Base-by-base conservation (phyloP, 495 filamentous ascomycete genomes). In the Hyaloscypha finlandica region DNA sequence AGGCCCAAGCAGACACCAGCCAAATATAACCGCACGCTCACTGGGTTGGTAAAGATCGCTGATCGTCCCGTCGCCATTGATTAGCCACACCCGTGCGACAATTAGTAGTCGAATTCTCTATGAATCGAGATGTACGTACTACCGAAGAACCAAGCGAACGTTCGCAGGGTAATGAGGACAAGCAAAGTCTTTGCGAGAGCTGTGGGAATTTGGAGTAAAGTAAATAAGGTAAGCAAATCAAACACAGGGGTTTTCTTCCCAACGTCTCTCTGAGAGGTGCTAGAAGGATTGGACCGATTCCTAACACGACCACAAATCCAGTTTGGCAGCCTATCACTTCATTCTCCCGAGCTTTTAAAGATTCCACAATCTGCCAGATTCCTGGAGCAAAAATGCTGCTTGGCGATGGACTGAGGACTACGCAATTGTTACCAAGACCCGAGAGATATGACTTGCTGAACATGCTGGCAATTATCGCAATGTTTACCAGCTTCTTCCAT, bases 211-310 rank as follows among this genome's bases (percentile, higher is more conserved):
- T 68, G 66, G 61, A 81, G 85, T 8, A 74, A 60, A 22, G 82
- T 70, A 70, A 84, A 81, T 0, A 74, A 75, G 42, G 81, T 61
- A 64, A 87, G 64, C 81, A 80, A 25, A 72, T 66, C 68, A 84
- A 77, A 77, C 84, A 89, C 37, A 88, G 74, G n/a, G 79, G 67
- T 55, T 80, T 77, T 3, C 85, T 81, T 8, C 85, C 85, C 71
- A 82, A 87, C 19, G 86, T 73, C 73, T 88, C 85, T 37, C 75
- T 80, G 32, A 85, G 71, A 3, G 85, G 85, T 9, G 80, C 78
- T 6, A 80, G 69, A 3, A 81, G 16, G 3, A 83, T 68, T 3
- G 80, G 78, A 51, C 82, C 83, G 30, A 86, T 74, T 0, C 81
- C 83, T 53, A 88, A 85, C 3, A 83, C 83, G 85, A 48, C 69